A percentile compares a stretch with the other conserved stretches of the same genome.
phyloP scores from a whole-genome alignment of 257 asterid species.

The Nicotiana paniculata region DNA sequence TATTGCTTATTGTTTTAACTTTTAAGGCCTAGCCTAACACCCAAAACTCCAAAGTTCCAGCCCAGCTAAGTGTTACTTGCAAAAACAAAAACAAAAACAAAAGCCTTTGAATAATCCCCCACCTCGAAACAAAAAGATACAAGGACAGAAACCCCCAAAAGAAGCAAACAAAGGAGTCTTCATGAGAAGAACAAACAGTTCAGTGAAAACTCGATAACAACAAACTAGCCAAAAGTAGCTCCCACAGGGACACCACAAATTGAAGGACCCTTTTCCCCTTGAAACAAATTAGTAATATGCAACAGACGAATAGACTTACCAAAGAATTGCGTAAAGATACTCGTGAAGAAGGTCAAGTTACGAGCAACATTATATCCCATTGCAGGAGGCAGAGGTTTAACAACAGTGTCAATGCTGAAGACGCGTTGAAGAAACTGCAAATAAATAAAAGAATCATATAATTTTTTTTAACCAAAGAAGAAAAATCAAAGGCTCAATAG shows the following conservation, averaged over 20 bases:
- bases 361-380: slow-evolving; percentile 78
- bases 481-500: background rate
- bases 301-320: slow-evolving; percentile 36
- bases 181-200: background rate
- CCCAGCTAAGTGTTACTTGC: background rate
- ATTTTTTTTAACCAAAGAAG: background rate
- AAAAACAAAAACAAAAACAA: background rate
- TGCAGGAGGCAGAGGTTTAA: slow-evolving; percentile 89
- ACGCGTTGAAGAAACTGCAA: slow-evolving; percentile 86
- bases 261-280: background rate
- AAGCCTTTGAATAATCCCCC: background rate
- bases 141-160: background rate
- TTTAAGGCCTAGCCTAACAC: background rate
- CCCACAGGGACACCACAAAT: background rate
- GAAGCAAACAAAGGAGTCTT: background rate
- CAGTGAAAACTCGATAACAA: background rate
- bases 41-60: background rate
- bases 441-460: slow-evolving; percentile 7
- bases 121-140: background rate
- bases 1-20: background rate
- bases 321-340: slow-evolving; percentile 91
- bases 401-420: slow-evolving; percentile 82
- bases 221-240: background rate
- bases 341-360: slow-evolving; percentile 83
- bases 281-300: background rate